A percentile compares a stretch with the other conserved stretches of the same genome.
These are phyloP conservation scores for Peronosclerospora sorghi DNA, from an alignment of 352 stramenopile species.

Conservation along the genomic window DNA sequence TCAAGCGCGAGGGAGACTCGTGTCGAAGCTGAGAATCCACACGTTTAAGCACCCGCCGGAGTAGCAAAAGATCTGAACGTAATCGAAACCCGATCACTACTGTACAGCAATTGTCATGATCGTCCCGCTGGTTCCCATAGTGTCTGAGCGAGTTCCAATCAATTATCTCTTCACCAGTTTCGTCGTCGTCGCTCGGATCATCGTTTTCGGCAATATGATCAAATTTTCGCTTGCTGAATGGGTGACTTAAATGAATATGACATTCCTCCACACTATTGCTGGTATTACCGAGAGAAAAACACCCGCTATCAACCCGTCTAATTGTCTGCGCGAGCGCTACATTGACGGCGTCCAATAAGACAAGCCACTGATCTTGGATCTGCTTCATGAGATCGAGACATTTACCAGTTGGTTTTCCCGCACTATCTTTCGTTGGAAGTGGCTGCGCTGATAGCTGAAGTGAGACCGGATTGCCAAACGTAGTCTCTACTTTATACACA, in stretches of 20 bases:
- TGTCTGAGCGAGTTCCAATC: conserved; percentile 42
- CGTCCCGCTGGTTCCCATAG: conserved; percentile 7
- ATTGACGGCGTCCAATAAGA: conserved; percentile 20
- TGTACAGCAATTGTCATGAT: conserved; percentile 1
- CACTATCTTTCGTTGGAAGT: neutral
- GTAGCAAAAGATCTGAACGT: conserved; percentile 15
- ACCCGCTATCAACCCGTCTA: conserved; percentile 13
- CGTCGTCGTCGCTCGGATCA: conserved; percentile 18
- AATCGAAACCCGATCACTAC: conserved; percentile 27
- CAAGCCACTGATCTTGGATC: conserved; percentile 35
- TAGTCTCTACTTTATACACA: conserved; percentile 46
- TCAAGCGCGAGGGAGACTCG: conserved; percentile 1
- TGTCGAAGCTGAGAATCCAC: neutral
- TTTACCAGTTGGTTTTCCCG: neutral
- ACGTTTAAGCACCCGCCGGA: conserved; percentile 15
- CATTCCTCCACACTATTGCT: conserved; percentile 24
- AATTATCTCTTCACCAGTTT: conserved; percentile 32
- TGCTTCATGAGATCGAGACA: conserved; percentile 8
- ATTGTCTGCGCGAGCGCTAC: conserved; percentile 13
- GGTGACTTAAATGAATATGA: conserved; percentile 21
- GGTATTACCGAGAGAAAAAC: conserved; percentile 18
- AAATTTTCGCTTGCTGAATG: conserved; percentile 1
- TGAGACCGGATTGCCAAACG: conserved; percentile 57
- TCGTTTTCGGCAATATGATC: conserved; percentile 12
- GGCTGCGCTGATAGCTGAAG: conserved; percentile 7